These are phyloP conservation scores for Fusarium sp. DNA, from an alignment of 2,329 filamentous ascomycete species.

Conservation along the genomic window DNA sequence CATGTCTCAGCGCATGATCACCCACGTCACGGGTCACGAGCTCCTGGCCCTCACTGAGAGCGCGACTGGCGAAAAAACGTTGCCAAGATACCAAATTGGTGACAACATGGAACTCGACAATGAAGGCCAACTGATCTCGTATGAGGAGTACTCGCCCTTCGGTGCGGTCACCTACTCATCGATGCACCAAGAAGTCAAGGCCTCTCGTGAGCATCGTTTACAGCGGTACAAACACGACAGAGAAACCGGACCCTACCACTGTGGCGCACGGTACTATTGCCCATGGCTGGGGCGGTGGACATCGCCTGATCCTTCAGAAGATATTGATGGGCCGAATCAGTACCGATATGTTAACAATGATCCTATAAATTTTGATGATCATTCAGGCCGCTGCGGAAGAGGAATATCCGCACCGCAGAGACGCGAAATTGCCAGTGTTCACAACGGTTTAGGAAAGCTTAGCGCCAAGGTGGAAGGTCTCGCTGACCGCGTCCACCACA, in stretches of 20 bases:
- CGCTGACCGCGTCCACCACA: too few relatives aligned
- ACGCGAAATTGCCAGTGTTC: too few relatives aligned
- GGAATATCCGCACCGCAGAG: too few relatives aligned
- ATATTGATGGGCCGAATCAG: not conserved
- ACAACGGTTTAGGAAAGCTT: too few relatives aligned
- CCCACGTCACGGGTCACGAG: not conserved
- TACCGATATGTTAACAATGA: not conserved
- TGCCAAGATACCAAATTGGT: not conserved
- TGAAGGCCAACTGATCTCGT: conserved; percentile 1
- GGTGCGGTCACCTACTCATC: not conserved
- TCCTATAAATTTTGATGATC: not conserved
- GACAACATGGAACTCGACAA: conserved; percentile 1
- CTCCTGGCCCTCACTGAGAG: not conserved
- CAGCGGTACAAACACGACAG: not conserved
- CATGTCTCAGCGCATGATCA: not conserved
- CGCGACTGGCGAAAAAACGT: not conserved
- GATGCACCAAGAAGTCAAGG: not conserved
- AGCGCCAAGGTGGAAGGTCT: too few relatives aligned
- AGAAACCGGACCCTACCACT: conserved; percentile 8
- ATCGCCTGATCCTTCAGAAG: not conserved
- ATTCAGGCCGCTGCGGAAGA: not conserved
- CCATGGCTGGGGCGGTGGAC: not conserved
- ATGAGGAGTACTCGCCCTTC: conserved; percentile 11
- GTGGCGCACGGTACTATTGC: not conserved
- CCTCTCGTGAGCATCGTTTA: not conserved